Evolutionary conservation across 2,329 filamentous ascomycete genomes (phyloP), one percentile per base, ranked within the genome.

Genomic region (Nemania serpens): DNA sequence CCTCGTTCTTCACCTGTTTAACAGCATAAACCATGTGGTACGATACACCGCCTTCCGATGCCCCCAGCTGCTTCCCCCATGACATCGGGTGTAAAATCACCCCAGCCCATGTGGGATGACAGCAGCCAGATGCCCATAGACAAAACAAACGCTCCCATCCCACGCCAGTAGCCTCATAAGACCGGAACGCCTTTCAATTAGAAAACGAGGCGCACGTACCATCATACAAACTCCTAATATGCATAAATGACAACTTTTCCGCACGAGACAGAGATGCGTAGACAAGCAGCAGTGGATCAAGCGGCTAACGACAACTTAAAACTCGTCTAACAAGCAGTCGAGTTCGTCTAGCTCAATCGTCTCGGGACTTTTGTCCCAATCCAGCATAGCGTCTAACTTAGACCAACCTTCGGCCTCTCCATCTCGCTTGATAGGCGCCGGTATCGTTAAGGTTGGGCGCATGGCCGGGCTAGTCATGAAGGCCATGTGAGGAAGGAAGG

Each of bases 281-380:
- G 17, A 36, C 25, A 55, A 51, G 63, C 18, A n/a, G 22, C 17
- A 13, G 39, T 34, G 34, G 13, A 34, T 46, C 36, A 33, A 18
- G 17, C 42, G 41, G 12, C 37, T 63, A n/a, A 33, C 36, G 39
- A 51, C 42, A 25, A 43, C n/a, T 82, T 78, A 92, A 75, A 87
- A 91, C 68, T 86, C 88, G 72, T 91, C 88, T 70, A 97, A 85
- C 74, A 97, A 84, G 69, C 90, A 87, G 72, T 98, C 94, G 22
- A 98, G 87, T 80, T 99, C 95, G 48, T 97, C 92, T 50, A 98
- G 85, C 75, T 96, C 93, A 68, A 98, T 89, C 66, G 88, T 90
- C 79, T 98, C 95, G 1, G 93, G 93, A 73, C 88, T 92, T 73
- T 83, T 83, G 71, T 90, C 89, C 77, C 86, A 85, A 68, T 86